Conservation (phyloP, 805 yeast species). For the Alloascoidea hylecoeti region DNA sequence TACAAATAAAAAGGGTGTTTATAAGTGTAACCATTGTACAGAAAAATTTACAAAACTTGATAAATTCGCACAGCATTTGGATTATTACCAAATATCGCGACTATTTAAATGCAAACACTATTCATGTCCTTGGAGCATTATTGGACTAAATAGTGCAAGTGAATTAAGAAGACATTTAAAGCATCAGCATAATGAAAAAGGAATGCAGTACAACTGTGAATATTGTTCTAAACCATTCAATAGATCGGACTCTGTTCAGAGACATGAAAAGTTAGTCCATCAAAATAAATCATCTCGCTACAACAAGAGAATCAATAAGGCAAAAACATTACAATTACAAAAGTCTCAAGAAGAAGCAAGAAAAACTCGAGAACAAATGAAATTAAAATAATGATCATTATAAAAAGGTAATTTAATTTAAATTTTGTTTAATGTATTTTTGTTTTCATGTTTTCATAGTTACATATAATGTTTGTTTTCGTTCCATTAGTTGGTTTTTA, state of each 20-base stretch:
- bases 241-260: conserved; percentile 1
- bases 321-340: neutral
- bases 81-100: conserved; percentile 22
- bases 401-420: too few relatives aligned
- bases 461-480: too few relatives aligned
- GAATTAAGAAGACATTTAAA: conserved; percentile 32
- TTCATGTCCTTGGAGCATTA: conserved; percentile 32
- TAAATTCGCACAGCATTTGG: conserved; percentile 28
- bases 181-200: conserved; percentile 1
- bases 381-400: too few relatives aligned
- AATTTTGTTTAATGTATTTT: too few relatives aligned
- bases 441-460: too few relatives aligned
- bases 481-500: too few relatives aligned
- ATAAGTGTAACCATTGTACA: conserved; percentile 33
- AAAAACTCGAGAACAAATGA: too few relatives aligned
- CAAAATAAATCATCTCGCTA: neutral
- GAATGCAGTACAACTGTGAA: conserved; percentile 1
- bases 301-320: conserved; percentile 1
- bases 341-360: neutral
- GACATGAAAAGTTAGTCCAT: conserved; percentile 1
- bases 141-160: conserved; percentile 32
- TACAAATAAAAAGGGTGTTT: conserved; percentile 26
- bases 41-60: conserved; percentile 22
- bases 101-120: conserved; percentile 29
- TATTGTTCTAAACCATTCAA: neutral